Evolutionary conservation across 208 protist species (phyloP), one percentile per base, ranked within the genome.

Genomic region (Acanthamoeba sp.): DNA sequence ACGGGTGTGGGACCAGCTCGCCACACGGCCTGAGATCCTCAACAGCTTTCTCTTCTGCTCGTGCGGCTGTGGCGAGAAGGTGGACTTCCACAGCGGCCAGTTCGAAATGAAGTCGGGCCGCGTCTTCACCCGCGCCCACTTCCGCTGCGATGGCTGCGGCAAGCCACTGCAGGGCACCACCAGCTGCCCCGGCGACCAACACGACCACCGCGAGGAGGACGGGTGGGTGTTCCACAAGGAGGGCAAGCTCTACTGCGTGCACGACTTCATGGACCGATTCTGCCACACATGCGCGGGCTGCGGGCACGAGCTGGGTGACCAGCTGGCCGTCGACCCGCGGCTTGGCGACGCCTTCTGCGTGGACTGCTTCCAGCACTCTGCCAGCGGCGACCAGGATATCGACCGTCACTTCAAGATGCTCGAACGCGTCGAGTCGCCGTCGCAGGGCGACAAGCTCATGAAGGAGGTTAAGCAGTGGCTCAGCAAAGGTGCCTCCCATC

Each of bases 211-310:
- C n/a, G 55, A 91, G 22, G 52, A 66, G 45, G 85, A 91, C 57
- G 85, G 85, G 7, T 91, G 52, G 85, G 85, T 91, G 22, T 91
- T 91, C 29, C 2, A 91, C 38, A 71, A 52, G 55, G 34, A 64
- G 3, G 85, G 85, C 45, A 91, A 91, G 85, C 85, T 91, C 38
- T 91, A 76, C 85, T 91, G 85, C 38, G 85, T 91, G 29, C 29
- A 91, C 42, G 85, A 91, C 85, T 91, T 76, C 85, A 66, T 91
- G 55, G 55, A 91, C 6, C 29, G 55, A 7, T 91, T 71, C 40
- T 91, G 85, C 85, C 36, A 91, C 62, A n/a, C 32, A 1, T 91
- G 85, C 62, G 20, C 52, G 18, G 18, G 24, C 40, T 91, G 85
- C 40, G 85, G 85, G 12, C 32, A 45, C 16, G 27, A 66, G 40